These are phyloP conservation scores for Chlorella sp. DNA, from an alignment of 139 green algal genomes.

Conservation along the genomic window DNA sequence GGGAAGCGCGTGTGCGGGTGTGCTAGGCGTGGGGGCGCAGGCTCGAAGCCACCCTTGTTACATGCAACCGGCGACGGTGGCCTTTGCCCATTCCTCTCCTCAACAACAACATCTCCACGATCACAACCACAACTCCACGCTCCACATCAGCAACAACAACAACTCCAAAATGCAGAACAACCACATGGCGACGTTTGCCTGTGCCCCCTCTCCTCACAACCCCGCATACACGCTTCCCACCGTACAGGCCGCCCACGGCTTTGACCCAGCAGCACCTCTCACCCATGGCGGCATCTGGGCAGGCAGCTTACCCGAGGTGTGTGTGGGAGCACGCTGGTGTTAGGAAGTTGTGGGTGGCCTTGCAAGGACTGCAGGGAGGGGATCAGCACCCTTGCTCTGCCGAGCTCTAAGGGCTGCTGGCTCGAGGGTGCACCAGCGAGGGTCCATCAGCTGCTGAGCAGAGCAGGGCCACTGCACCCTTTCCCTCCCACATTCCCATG, in stretches of 20 bases:
- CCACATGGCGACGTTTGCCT: background rate
- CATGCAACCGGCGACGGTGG: too few species aligned
- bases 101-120: too few species aligned
- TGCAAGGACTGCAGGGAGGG: background rate
- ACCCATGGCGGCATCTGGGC: background rate
- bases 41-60: background rate
- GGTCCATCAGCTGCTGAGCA: too few species aligned
- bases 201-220: background rate
- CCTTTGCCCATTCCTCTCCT: too few species aligned
- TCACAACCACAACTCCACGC: too few species aligned
- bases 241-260: background rate
- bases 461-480: too few species aligned
- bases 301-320: background rate
- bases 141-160: background rate
- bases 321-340: background rate
- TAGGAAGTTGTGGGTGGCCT: background rate
- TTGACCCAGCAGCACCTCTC: too few species aligned
- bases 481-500: too few species aligned
- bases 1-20: background rate
- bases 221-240: background rate
- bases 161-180: background rate
- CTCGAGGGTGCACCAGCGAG: background rate
- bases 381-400: background rate
- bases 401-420: background rate
- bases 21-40: background rate